These are phyloP conservation scores for Eucalyptus paniculata DNA, from an alignment of 345 rosid genomes.

Conservation along the genomic window DNA sequence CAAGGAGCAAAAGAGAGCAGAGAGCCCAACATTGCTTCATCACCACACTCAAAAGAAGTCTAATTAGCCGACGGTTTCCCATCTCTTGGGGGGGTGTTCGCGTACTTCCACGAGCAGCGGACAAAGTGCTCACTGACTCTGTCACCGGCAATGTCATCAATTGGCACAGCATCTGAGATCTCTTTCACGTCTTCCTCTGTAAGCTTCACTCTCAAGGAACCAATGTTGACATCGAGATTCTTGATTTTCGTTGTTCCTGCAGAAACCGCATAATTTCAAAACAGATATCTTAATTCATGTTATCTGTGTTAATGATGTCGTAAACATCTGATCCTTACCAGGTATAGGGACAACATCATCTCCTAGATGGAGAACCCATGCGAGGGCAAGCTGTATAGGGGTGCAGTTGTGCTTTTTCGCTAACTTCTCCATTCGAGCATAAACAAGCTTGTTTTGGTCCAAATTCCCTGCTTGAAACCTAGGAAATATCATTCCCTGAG, in stretches of 20 bases:
- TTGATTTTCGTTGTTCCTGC: too few species aligned
- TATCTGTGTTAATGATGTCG: too few species aligned
- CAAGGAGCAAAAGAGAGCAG: not conserved
- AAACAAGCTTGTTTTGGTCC: constrained; percentile 12
- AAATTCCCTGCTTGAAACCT: constrained; percentile 17
- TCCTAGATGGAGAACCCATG: constrained; percentile 30
- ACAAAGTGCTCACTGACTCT: not conserved
- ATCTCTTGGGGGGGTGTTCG: constrained; percentile 4
- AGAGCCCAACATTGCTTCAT: not conserved
- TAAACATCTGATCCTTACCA: not conserved
- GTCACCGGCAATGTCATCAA: constrained; percentile 9
- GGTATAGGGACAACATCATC: constrained; percentile 32
- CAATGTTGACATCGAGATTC: constrained; percentile 29
- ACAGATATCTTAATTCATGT: not conserved
- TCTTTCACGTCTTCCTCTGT: constrained; percentile 16
- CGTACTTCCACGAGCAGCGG: constrained; percentile 2
- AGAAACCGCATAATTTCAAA: not conserved
- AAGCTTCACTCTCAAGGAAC: constrained; percentile 23
- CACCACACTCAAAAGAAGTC: too few species aligned
- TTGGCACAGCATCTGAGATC: constrained; percentile 10
- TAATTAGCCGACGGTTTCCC: too few species aligned
- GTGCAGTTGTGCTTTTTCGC: constrained; percentile 12
- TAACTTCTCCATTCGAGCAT: constrained; percentile 5
- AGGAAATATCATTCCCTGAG: not conserved
- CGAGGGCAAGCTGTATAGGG: constrained; percentile 29